Conservation (phyloP, 208 protist genomes). For the Plasmodiophora brassicae region DNA sequence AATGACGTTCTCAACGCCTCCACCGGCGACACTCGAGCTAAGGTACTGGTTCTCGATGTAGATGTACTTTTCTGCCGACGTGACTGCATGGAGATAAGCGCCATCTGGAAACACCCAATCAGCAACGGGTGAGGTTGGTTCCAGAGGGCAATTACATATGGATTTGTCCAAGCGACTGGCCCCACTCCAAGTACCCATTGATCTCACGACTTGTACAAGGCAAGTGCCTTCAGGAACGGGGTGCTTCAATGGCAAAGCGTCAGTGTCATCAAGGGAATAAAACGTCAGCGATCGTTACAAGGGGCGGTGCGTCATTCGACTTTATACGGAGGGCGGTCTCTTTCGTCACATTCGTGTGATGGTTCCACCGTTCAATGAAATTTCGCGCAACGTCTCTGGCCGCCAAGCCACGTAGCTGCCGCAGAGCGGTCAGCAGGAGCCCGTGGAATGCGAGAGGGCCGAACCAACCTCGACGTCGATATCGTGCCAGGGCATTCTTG, state of each 20-base stretch:
- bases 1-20: neutral
- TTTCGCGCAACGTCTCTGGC: constrained; percentile 49
- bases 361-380: constrained; percentile 57
- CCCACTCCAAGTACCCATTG: neutral
- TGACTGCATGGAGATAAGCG: constrained; percentile 2
- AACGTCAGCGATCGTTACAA: neutral
- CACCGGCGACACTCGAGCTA: constrained; percentile 32
- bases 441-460: no score
- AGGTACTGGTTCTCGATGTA: constrained; percentile 58
- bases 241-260: neutral
- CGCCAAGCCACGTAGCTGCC: neutral
- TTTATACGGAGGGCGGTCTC: neutral
- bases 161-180: neutral
- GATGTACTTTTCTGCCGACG: neutral
- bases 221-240: neutral
- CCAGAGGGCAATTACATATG: neutral
- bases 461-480: constrained; percentile 40
- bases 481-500: constrained; percentile 60
- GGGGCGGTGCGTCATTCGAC: neutral
- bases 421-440: neutral
- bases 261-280: neutral
- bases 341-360: neutral
- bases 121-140: no score
- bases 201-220: constrained; percentile 31
- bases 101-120: constrained; percentile 5